Evolutionary conservation across 1,139 yeast species (phyloP).

Genomic region (Komagataea norvegica): DNA sequence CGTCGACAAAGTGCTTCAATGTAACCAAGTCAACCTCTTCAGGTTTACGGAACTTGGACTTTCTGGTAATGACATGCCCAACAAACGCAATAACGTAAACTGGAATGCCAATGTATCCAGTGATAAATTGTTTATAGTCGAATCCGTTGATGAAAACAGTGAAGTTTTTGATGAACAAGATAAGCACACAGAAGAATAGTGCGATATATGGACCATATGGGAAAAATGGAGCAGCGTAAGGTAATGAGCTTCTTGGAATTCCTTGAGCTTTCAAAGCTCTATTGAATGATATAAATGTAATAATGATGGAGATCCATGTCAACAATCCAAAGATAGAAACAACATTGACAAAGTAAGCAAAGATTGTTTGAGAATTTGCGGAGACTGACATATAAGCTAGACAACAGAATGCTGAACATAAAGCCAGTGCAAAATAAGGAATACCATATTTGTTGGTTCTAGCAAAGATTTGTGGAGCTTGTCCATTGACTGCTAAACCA

Average conservation of each 20-base stretch:
- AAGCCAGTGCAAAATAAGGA: constrained; percentile 47
- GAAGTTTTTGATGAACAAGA: constrained; percentile 64
- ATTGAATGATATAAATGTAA: constrained; percentile 58
- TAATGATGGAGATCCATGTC: constrained; percentile 59
- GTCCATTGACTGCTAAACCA: constrained; percentile 54
- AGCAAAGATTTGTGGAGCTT: constrained; percentile 55
- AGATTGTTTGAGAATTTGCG: constrained; percentile 47
- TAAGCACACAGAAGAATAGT: constrained; percentile 46
- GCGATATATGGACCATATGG: constrained; percentile 61
- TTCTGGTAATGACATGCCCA: constrained; percentile 53
- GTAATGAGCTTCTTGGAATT: constrained; percentile 39
- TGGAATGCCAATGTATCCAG: constrained; percentile 74
- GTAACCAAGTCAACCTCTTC: constrained; percentile 60
- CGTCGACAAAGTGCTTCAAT: constrained; percentile 60
- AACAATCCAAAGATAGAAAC: constrained; percentile 66
- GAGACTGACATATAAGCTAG: constrained; percentile 61
- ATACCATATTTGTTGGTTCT: constrained; percentile 60
- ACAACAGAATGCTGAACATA: constrained; percentile 42
- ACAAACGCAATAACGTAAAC: constrained; percentile 48
- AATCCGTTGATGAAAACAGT: constrained; percentile 57
- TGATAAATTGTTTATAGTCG: constrained; percentile 57
- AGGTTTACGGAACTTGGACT: constrained; percentile 46
- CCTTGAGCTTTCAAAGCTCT: constrained; percentile 65
- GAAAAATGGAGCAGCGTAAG: constrained; percentile 59
- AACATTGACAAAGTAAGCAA: constrained; percentile 62